Evolutionary conservation across 2,329 filamentous ascomycete genomes (phyloP), one percentile per base, ranked within the genome.

Genomic region (Byssothecium circinans): DNA sequence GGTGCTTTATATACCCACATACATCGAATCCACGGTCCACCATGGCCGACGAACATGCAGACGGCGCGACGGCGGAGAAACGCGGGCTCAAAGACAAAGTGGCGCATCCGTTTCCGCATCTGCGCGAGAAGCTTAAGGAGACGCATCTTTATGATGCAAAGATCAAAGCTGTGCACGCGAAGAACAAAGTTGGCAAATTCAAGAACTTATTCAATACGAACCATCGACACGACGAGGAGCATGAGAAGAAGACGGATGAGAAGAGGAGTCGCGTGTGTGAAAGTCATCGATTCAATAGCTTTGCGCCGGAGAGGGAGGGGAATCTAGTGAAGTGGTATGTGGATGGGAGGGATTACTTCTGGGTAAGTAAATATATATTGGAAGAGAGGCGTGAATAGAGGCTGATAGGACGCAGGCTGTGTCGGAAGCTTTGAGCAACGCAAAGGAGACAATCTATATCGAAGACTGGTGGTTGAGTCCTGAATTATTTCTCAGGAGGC

Each of bases 251-350:
- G 8, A 92, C 89, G 35, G 92, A 97, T 67, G 81, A 81, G 11
- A 96, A 96, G 75, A 83, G 94, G 49, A 81, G 79, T 17, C 79
- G 75, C 14, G 86, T 94, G 41, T 79, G 81, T 56, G 82, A 92
- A 48, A 79, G 82, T 12, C 85, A 97, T 67, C 85, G 92, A 34
- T 97, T 91, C 75, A 70, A 87, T n/a, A 95, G 89, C 3, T 99
- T 88, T 73, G 95, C 95, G 30, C 92, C 92, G 0, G 86, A 92
- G 67, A 84, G 86, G 35, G 85, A 92, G 10, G 87, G 86, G 22
- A 96, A 97, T 70, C 79, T 88, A 48, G 79, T 94, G 67, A 97
- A 97, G 75, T 99, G 92, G 91, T 97, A 96, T 72, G 89, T 97
- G 10, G 94, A 97, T 67, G 94, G 91, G 2, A 81, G 91, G 52